Evolutionary conservation across 2,329 filamentous ascomycete genomes (phyloP).

Genomic region (Malbranchea cinnamomea): DNA sequence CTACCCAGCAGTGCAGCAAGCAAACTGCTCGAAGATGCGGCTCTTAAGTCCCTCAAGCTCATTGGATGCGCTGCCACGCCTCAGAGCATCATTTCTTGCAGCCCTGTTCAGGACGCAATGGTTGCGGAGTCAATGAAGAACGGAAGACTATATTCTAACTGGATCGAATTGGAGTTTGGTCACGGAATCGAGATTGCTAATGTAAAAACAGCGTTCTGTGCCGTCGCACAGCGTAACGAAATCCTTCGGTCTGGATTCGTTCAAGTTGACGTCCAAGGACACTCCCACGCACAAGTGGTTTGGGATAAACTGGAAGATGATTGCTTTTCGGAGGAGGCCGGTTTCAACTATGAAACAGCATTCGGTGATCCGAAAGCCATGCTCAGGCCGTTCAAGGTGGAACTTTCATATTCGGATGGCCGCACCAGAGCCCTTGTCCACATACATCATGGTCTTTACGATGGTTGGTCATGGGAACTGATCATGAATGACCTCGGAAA

Average conservation of each 20-base stretch:
- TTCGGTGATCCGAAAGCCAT: slow-evolving; percentile 21
- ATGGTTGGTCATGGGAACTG: slow-evolving; percentile 83
- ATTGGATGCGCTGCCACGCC: slow-evolving; percentile 13
- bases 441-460: slow-evolving; percentile 74
- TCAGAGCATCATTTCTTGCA: slow-evolving; percentile 44
- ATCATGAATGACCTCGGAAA: slow-evolving; percentile 50
- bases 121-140: slow-evolving; percentile 54
- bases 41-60: slow-evolving; percentile 29
- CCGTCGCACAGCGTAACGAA: slow-evolving; percentile 42
- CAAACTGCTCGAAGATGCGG: slow-evolving; percentile 14
- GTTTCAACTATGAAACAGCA: slow-evolving; percentile 26
- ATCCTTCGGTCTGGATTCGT: slow-evolving; percentile 63
- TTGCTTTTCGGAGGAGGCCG: slow-evolving; percentile 31
- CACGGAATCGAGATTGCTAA: slow-evolving; percentile 18
- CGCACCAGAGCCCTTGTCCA: slow-evolving; percentile 32
- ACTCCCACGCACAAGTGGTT: slow-evolving; percentile 46
- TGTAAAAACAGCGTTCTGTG: slow-evolving; percentile 36
- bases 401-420: slow-evolving; percentile 29
- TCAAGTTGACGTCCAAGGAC: slow-evolving; percentile 28
- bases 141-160: slow-evolving; percentile 58
- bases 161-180: slow-evolving; percentile 49
- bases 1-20: slow-evolving; percentile 9
- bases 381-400: slow-evolving; percentile 48
- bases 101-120: slow-evolving; percentile 65
- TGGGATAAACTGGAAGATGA: slow-evolving; percentile 38